A percentile compares a stretch with the other conserved stretches of the same genome.
These are phyloP conservation scores for Suhomyces xylopsoci DNA, from an alignment of 805 yeast genomes.

Conservation along the genomic window DNA sequence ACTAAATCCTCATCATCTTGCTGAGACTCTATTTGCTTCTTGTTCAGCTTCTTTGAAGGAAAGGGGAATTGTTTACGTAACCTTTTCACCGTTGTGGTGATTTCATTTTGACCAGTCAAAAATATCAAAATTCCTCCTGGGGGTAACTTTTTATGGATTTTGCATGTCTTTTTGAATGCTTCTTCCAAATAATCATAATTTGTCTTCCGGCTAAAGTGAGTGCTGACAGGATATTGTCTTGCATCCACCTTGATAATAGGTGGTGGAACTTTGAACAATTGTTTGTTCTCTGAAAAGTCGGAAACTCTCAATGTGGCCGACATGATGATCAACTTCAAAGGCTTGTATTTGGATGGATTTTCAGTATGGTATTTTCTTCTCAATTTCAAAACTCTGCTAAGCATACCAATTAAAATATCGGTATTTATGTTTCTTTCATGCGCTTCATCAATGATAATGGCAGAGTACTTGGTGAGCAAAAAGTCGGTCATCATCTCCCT, in stretches of 20 bases:
- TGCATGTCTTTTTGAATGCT: slow-evolving; percentile 77
- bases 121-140: slow-evolving; percentile 92
- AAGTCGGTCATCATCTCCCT: slow-evolving; percentile 93
- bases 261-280: slow-evolving; percentile 68
- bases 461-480: slow-evolving; percentile 74
- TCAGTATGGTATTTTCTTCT: slow-evolving; percentile 52
- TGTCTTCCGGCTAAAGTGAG: slow-evolving; percentile 84
- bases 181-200: slow-evolving; percentile 78
- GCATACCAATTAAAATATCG: slow-evolving; percentile 91
- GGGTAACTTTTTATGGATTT: slow-evolving; percentile 82
- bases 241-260: slow-evolving; percentile 90
- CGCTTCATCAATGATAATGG: slow-evolving; percentile 92
- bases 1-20: slow-evolving; percentile 23
- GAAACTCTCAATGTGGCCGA: slow-evolving; percentile 94
- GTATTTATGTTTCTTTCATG: slow-evolving; percentile 96
- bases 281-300: slow-evolving; percentile 82
- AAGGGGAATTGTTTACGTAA: slow-evolving; percentile 69
- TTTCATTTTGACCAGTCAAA: slow-evolving; percentile 93
- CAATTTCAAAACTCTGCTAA: slow-evolving; percentile 77
- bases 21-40: slow-evolving; percentile 6
- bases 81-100: slow-evolving; percentile 66
- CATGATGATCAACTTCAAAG: slow-evolving; percentile 85
- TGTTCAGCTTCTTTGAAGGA: slow-evolving; percentile 19
- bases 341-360: slow-evolving; percentile 50
- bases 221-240: slow-evolving; percentile 89